Conservation (phyloP, 106 monocot species). For the Xerophyta viscosa region DNA sequence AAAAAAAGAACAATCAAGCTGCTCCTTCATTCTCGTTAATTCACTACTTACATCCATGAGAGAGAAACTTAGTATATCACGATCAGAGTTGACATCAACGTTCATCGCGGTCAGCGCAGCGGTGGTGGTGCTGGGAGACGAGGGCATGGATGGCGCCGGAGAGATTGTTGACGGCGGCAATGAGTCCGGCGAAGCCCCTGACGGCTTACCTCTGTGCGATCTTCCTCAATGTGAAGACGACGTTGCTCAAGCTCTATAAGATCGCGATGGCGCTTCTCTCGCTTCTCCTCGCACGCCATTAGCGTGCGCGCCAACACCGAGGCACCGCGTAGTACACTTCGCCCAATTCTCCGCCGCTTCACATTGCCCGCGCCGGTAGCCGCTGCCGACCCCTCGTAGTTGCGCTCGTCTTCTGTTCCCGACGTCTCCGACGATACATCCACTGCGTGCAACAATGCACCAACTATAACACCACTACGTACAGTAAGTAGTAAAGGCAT, state of each 20-base stretch:
- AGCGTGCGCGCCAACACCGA: slow-evolving; percentile 59
- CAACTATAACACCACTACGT: neutral
- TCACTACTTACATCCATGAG: neutral
- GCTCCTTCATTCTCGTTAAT: too few species aligned
- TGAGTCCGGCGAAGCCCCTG: slow-evolving; percentile 55
- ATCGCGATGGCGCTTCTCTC: slow-evolving; percentile 72
- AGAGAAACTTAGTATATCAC: neutral
- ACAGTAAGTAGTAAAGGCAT: too few species aligned
- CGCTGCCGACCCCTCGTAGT: slow-evolving; percentile 24
- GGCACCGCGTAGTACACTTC: slow-evolving; percentile 60
- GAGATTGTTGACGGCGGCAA: slow-evolving; percentile 63
- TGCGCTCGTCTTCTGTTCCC: slow-evolving; percentile 21
- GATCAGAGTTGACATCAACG: too few species aligned
- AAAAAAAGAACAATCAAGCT: too few species aligned
- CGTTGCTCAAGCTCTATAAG: slow-evolving; percentile 73
- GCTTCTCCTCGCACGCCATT: slow-evolving; percentile 70
- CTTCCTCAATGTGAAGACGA: slow-evolving; percentile 55
- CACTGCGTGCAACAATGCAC: neutral
- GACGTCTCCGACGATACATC: slow-evolving; percentile 36
- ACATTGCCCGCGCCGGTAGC: neutral
- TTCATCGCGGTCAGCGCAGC: neutral
- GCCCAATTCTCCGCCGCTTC: slow-evolving; percentile 24
- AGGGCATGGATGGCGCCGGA: slow-evolving; percentile 70
- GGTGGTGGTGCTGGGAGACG: slow-evolving; percentile 28
- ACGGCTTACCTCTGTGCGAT: slow-evolving; percentile 47